Evolutionary conservation across 1,139 yeast genomes (phyloP).

Genomic region (Nakaseomyces kungkrabaensis): DNA sequence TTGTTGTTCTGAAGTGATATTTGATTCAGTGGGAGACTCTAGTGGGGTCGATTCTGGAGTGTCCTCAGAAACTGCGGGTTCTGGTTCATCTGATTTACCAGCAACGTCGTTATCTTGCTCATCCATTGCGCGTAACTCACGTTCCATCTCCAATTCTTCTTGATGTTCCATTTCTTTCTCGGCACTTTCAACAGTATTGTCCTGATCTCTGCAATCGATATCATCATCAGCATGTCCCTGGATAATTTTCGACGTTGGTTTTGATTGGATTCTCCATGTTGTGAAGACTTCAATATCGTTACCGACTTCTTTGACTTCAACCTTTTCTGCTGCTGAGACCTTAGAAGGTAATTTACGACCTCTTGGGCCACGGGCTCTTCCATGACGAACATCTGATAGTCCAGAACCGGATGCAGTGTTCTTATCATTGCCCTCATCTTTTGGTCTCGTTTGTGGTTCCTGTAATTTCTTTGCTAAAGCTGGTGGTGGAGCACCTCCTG

Average conservation of each 20-base stretch:
- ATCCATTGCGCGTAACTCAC: slow-evolving; percentile 3
- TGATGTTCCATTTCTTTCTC: slow-evolving; percentile 11
- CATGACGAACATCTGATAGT: slow-evolving; percentile 33
- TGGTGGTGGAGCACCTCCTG: slow-evolving; percentile 29
- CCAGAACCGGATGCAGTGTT: slow-evolving; percentile 6
- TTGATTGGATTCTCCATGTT: slow-evolving; percentile 17
- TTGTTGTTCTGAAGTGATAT: too few species aligned
- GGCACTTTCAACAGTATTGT: slow-evolving; percentile 5
- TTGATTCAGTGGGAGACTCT: too few species aligned
- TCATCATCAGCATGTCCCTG: slow-evolving; percentile 6
- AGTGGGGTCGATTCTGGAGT: background rate
- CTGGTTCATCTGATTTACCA: too few species aligned
- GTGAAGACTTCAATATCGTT: slow-evolving; percentile 4
- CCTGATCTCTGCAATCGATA: slow-evolving; percentile 10
- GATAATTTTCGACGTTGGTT: background rate
- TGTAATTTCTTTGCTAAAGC: slow-evolving; percentile 16
- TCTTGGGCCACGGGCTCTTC: slow-evolving; percentile 66
- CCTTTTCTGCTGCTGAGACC: slow-evolving; percentile 39
- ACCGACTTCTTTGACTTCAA: slow-evolving; percentile 19
- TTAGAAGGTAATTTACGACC: slow-evolving; percentile 64
- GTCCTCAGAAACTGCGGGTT: background rate
- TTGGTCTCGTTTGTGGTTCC: slow-evolving; percentile 3
- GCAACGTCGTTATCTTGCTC: background rate
- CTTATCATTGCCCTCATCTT: slow-evolving; percentile 6
- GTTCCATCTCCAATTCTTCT: slow-evolving; percentile 9